A percentile compares a stretch with the other conserved stretches of the same genome.
Evolutionary conservation across 495 filamentous ascomycete species (phyloP).

Genomic region (Cladorrhinum samala): DNA sequence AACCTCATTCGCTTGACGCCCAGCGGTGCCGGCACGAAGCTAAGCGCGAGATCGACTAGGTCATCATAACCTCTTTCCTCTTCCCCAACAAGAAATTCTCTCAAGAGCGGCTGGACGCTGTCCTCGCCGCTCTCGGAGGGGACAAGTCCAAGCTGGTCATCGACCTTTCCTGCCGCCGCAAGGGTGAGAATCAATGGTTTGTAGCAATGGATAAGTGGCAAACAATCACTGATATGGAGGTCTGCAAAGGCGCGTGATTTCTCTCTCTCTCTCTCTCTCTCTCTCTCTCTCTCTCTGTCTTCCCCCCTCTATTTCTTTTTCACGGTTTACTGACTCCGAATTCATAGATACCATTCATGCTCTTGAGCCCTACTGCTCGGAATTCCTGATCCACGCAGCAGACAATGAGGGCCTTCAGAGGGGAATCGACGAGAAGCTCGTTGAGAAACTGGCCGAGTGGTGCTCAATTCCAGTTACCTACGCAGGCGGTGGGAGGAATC

Average conservation of each 20-base stretch:
- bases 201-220: slow-evolving; percentile 99
- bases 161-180: slow-evolving; percentile 81
- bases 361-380: slow-evolving; percentile 84
- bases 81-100: slow-evolving; percentile 82
- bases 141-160: slow-evolving; percentile 82
- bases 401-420: slow-evolving; percentile 90
- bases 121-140: slow-evolving; percentile 62
- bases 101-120: slow-evolving; percentile 59
- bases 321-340: background rate
- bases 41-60: slow-evolving; percentile 45
- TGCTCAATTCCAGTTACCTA: slow-evolving; percentile 90
- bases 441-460: slow-evolving; percentile 71
- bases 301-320: too few relatives aligned
- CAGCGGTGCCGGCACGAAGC: background rate
- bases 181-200: slow-evolving; percentile 67
- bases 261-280: background rate
- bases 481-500: slow-evolving; percentile 79
- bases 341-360: slow-evolving; percentile 63
- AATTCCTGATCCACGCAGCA: slow-evolving; percentile 98
- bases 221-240: slow-evolving; percentile 91
- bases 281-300: too few relatives aligned
- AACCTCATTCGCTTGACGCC: background rate
- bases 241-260: slow-evolving; percentile 65
- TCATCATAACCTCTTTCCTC: slow-evolving; percentile 74
- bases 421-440: slow-evolving; percentile 82